These are phyloP conservation scores for Pseudomonodictys pantanalensis DNA, from an alignment of 495 filamentous ascomycete species.

Conservation along the genomic window DNA sequence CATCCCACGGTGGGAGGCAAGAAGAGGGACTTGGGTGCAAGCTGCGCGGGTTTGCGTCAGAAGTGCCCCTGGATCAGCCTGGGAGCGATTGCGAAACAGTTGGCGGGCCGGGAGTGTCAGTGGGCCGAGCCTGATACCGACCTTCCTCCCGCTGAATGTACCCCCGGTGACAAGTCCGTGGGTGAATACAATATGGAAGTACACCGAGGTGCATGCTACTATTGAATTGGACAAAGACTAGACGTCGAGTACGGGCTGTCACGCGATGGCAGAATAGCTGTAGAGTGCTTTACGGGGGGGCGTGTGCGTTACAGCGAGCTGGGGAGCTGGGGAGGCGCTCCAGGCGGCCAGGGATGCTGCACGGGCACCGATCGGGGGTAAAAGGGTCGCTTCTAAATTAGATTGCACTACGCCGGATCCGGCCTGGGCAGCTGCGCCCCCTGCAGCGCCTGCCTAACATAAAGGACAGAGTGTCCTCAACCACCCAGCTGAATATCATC, in stretches of 20 bases:
- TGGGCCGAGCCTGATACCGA: not conserved
- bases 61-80: not conserved
- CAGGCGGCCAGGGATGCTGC: too few species aligned
- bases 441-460: conserved; percentile 19
- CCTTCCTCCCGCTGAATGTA: not conserved
- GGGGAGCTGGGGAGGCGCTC: not conserved
- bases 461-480: conserved; percentile 19
- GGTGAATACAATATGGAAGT: not conserved
- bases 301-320: not conserved
- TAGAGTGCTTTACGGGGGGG: not conserved
- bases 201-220: not conserved
- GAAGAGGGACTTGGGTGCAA: too few species aligned
- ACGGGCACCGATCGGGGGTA: conserved; percentile 11
- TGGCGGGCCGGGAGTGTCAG: conserved; percentile 7
- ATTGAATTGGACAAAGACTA: not conserved
- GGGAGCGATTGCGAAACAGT: conserved; percentile 16
- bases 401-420: conserved; percentile 7
- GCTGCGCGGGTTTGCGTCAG: not conserved
- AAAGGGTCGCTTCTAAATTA: conserved; percentile 29
- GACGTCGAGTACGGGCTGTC: not conserved
- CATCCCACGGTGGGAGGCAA: not conserved
- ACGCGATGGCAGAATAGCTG: not conserved
- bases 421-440: conserved; percentile 9
- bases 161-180: not conserved
- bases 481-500: not conserved